phyloP scores from a whole-genome alignment of 148 eudicot species.

The Simmondsia chinensis region DNA sequence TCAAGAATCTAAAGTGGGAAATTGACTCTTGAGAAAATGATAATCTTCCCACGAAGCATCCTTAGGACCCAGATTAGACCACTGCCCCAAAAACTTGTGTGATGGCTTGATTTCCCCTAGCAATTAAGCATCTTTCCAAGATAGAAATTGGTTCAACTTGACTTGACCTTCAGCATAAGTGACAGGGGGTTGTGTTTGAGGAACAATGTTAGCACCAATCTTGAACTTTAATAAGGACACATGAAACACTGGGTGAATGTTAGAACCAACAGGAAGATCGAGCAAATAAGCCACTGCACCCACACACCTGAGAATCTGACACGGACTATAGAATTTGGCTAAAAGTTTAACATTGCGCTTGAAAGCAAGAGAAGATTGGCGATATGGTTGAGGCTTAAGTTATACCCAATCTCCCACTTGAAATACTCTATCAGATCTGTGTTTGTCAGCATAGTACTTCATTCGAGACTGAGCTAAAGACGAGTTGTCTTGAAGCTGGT shows the following conservation, averaged over 20 bases:
- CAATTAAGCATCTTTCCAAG: too few species aligned
- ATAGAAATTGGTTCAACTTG: too few species aligned
- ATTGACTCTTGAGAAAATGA: too few species aligned
- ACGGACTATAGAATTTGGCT: background rate
- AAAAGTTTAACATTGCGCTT: background rate
- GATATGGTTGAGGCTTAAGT: slow-evolving; percentile 6
- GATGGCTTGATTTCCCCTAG: too few species aligned
- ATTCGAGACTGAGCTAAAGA: background rate
- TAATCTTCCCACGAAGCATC: too few species aligned
- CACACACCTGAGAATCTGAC: background rate
- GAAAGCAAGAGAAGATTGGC: background rate
- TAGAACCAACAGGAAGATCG: background rate
- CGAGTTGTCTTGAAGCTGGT: background rate
- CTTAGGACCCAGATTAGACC: too few species aligned
- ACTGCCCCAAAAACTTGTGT: too few species aligned
- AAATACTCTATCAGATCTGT: background rate
- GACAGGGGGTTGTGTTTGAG: too few species aligned
- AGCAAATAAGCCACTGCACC: slow-evolving; percentile 9
- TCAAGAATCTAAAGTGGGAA: too few species aligned
- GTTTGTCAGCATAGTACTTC: background rate
- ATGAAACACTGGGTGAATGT: slow-evolving; percentile 8
- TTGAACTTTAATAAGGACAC: slow-evolving; percentile 5
- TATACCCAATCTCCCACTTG: slow-evolving; percentile 7
- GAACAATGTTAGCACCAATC: too few species aligned
- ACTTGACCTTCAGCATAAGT: too few species aligned